Evolutionary conservation across 2,329 filamentous ascomycete genomes (phyloP), one percentile per base, ranked within the genome.

Genomic region (Rhynchosporium secalis): DNA sequence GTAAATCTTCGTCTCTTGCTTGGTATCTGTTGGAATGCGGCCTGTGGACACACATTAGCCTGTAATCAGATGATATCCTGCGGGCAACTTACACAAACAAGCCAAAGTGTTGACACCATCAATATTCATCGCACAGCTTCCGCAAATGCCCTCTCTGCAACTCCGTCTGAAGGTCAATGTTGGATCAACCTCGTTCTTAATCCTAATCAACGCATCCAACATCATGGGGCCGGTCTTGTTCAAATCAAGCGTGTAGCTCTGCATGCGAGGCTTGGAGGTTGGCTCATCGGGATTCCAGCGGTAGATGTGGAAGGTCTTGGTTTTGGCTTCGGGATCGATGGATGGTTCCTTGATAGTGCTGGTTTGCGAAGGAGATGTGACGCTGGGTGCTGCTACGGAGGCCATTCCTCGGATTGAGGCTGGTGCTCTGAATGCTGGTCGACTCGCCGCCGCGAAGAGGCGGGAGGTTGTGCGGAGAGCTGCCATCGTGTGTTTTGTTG

Each of bases 201-300:
- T 97, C 73, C 94, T 85, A 77, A 99, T 95, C 73, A 99, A 81
- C 61, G 95, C 95, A 78, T 99, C 95, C 73, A 99, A 80, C 80
- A 99, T 88, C 95, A 99, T 99, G 70, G 95, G 95, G 38, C 95
- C 95, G 47, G 95, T 99, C 89, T 98, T 97, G 84, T 98, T 98
- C 72, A 99, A 81, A 76, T 99, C 95, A 74, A 99, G 83, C 41
- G 90, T 91, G 81, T 98, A 99, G 70, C 85, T 86, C 83, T 99
- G 92, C 91, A 99, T 96, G 77, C 83, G 85, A 66, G 95, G 95
- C 87, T 99, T 99, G 78, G 91, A 88, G 74, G 87, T 86, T 63
- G 95, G 95, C 76, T 88, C 84, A 76, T 98, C 95, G 65, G 95
- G 95, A 77, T 96, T 96, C 95, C 95, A 99, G 77, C 95, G 87